Percentiles rank a stretch among this genome's conserved stretches.
Conservation (phyloP, 2,329 filamentous ascomycete species). For the Aspergillus floridensis region DNA sequence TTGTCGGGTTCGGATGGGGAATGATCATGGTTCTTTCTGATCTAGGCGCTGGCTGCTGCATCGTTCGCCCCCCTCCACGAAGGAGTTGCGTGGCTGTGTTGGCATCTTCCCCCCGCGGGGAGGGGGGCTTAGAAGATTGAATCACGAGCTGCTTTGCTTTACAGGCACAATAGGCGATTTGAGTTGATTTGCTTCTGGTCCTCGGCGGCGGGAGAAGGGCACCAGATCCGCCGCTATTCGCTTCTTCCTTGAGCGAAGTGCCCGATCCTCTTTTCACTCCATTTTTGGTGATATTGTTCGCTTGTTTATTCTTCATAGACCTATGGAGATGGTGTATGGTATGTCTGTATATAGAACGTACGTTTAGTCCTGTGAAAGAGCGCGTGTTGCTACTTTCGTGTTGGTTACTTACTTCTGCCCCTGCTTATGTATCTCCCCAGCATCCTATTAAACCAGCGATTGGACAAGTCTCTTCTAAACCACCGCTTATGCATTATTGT, state of each 20-base stretch:
- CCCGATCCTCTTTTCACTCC: not conserved
- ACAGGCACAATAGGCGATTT: not conserved
- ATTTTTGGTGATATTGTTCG: not conserved
- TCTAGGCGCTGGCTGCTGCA: not conserved
- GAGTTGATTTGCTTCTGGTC: not conserved
- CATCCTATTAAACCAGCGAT: not conserved
- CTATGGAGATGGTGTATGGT: not conserved
- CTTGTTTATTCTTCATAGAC: not conserved
- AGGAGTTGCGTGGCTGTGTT: not conserved
- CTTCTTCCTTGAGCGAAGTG: not conserved
- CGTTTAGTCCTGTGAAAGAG: slow-evolving; percentile 1
- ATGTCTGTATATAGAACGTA: slow-evolving; percentile 4
- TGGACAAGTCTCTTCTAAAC: not conserved
- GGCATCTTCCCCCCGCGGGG: not conserved
- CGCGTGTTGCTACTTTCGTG: slow-evolving; percentile 1
- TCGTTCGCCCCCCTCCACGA: not conserved
- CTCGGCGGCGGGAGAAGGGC: not conserved
- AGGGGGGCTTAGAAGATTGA: not conserved
- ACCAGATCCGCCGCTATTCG: not conserved
- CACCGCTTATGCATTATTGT: not conserved
- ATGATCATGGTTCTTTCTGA: too few relatives aligned
- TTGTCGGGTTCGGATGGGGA: not conserved
- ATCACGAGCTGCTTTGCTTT: not conserved
- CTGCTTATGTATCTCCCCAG: not conserved
- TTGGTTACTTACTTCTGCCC: not conserved